Base-by-base conservation (phyloP, 768 basidiomycete genomes). In the Mycena leptocephala region DNA sequence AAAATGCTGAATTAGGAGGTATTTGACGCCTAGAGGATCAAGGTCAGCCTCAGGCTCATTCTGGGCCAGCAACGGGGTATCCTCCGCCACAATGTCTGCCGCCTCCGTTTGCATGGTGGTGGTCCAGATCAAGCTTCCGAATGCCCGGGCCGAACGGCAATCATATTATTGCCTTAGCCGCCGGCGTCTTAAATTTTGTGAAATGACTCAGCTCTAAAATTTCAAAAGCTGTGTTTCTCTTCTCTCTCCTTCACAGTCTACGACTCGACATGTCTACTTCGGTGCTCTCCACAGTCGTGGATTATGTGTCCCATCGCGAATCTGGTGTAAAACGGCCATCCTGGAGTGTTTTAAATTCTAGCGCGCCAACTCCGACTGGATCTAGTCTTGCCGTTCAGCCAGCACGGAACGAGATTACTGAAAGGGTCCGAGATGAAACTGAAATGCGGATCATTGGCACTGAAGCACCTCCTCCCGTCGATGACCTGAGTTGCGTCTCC, bases 401-500 rank as follows among this genome's bases (percentile, higher is more conserved):
- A 22, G 22, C 24, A 33, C n/a, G 10, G 28, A 13, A 37, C 24
- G 14, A 35, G 20, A 63, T 22, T 33, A 20, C 28, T 14, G 28
- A 32, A 30, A 20, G 10, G 28, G 26, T 16, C 0, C 56, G 14
- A 46, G 64, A 56, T 7, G 68, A 59, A 33, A 2, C 32, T 28
- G 73, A 72, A 28, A 51, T 67, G 28, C 53, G 22, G 20, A 46
- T 6, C 22, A 37, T 13, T 8, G 73, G 4, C 5, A 30, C 33
- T 2, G n/a, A 61, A 0, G 26, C 63, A 16, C 28, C 28, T 46
- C 22, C 75, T 66, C 76, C 72, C 14, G 46, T 13, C 16, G 58
- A 72, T 22, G 78, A 84, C 62, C 81, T 20, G 87, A 91, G 65
- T 80, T 89, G 72, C 88, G 87, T 77, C 83, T 91, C n/a, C 91